A percentile compares a stretch with the other conserved stretches of the same genome.
Evolutionary conservation across 2,329 filamentous ascomycete species (phyloP).

Genomic region (Cladosporium sp.): DNA sequence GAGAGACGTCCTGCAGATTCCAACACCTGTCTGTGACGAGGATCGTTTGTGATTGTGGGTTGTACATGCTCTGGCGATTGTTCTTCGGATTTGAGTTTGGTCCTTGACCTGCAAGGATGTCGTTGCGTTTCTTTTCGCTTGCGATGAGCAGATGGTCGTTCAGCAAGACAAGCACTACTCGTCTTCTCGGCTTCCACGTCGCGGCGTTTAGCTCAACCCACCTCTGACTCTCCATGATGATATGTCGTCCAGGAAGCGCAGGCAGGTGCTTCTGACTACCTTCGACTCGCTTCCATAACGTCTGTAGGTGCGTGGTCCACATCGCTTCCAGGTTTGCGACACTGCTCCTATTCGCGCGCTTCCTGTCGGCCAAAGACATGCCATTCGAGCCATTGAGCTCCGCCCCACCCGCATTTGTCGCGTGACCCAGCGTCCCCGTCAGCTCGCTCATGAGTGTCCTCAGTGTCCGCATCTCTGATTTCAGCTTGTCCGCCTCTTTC

Average conservation of each 20-base stretch:
- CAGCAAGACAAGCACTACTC: constrained; percentile 84
- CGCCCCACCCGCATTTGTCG: constrained; percentile 35
- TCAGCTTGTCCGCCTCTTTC: constrained; percentile 96
- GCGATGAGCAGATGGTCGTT: constrained; percentile 93
- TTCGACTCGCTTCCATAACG: constrained; percentile 94
- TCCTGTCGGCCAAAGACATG: constrained; percentile 37
- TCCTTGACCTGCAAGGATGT: constrained; percentile 33
- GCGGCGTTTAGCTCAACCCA: constrained; percentile 98
- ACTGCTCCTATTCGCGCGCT: constrained; percentile 76
- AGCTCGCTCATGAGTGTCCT: constrained; percentile 88
- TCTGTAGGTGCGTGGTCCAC: constrained; percentile 64
- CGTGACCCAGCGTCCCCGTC: constrained; percentile 47
- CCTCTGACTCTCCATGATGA: constrained; percentile 82
- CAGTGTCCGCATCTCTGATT: constrained; percentile 88
- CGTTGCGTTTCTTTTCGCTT: constrained; percentile 84
- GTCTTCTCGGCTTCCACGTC: constrained; percentile 86
- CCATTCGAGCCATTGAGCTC: constrained; percentile 30
- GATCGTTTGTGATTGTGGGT: constrained; percentile 47
- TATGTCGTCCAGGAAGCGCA: constrained; percentile 82
- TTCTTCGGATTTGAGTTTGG: constrained; percentile 19
- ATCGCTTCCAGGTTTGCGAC: constrained; percentile 68
- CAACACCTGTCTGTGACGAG: constrained; percentile 92
- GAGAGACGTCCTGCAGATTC: constrained; percentile 85
- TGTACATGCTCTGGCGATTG: constrained; percentile 27
- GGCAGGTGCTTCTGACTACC: constrained; percentile 96